Evolutionary conservation across 768 basidiomycete species (phyloP).

Genomic region (Rhodotorula sphaerocarpa): DNA sequence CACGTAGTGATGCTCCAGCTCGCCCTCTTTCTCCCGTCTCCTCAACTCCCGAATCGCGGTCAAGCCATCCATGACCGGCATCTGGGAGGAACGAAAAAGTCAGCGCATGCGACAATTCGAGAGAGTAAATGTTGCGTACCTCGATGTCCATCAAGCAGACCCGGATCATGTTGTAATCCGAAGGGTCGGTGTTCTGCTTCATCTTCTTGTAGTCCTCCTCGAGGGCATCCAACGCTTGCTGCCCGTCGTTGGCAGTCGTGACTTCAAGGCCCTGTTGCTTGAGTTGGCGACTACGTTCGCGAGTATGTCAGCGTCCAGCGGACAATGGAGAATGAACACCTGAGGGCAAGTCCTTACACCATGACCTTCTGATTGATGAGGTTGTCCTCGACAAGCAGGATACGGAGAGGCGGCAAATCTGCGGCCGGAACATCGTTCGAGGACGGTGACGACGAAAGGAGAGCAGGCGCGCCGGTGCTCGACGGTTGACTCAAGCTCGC

Average conservation of each 20-base stretch:
- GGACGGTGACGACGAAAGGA: not conserved
- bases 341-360: too few species aligned
- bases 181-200: too few species aligned
- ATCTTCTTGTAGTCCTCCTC: not conserved
- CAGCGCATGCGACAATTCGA: too few species aligned
- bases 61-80: slow-evolving; percentile 20
- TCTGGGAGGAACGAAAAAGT: not conserved
- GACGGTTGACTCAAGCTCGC: not conserved
- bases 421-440: too few species aligned
- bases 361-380: slow-evolving; percentile 30
- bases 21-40: not conserved
- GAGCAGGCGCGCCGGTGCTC: not conserved
- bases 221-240: slow-evolving; percentile 22
- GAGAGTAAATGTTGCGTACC: not conserved
- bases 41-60: not conserved
- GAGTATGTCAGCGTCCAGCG: too few species aligned
- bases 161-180: slow-evolving; percentile 1
- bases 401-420: not conserved
- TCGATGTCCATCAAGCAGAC: slow-evolving; percentile 23
- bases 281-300: slow-evolving; percentile 20
- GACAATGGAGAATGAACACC: too few species aligned
- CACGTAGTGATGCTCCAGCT: slow-evolving; percentile 9
- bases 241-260: slow-evolving; percentile 16
- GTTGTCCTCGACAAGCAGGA: slow-evolving; percentile 25
- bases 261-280: slow-evolving; percentile 6